Conservation (phyloP, 257 asterid species). For the Nicotiana paniculata region DNA sequence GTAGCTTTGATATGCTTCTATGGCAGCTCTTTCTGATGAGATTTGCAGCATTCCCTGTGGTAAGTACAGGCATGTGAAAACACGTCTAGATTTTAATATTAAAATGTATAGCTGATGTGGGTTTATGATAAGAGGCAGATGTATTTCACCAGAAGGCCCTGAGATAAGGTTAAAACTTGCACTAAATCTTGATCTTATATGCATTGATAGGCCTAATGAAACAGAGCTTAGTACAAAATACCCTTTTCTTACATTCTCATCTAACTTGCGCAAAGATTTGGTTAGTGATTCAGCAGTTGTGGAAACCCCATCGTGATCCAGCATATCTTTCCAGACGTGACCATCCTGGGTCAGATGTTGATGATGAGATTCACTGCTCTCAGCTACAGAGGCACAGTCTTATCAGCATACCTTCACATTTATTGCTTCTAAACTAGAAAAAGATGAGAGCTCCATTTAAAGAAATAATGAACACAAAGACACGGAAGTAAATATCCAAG, state of each 20-base stretch:
- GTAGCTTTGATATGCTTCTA: conserved; percentile 12
- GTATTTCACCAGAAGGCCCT: neutral
- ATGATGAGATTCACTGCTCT: conserved; percentile 24
- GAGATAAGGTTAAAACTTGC: neutral
- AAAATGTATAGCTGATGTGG: neutral
- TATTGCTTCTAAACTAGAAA: conserved; percentile 1
- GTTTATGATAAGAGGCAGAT: neutral
- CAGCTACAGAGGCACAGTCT: conserved; percentile 39
- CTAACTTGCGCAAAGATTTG: conserved; percentile 16
- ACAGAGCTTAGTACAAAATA: conserved; percentile 1
- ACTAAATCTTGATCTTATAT: neutral
- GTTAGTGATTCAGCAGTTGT: conserved; percentile 30
- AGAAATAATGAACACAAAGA: neutral
- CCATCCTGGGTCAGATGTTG: conserved; percentile 35
- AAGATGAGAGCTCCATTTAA: conserved; percentile 4
- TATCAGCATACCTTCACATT: conserved; percentile 16
- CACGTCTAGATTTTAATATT: neutral
- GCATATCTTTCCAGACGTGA: conserved; percentile 54
- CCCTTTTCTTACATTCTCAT: conserved; percentile 31
- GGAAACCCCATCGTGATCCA: conserved; percentile 30
- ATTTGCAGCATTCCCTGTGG: conserved; percentile 23
- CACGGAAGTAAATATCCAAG: conserved; percentile 4
- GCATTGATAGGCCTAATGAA: neutral
- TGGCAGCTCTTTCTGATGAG: conserved; percentile 9
- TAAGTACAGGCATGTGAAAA: neutral